Evolutionary conservation across 805 yeast genomes (phyloP).

Genomic region (Starmera amethionina): DNA sequence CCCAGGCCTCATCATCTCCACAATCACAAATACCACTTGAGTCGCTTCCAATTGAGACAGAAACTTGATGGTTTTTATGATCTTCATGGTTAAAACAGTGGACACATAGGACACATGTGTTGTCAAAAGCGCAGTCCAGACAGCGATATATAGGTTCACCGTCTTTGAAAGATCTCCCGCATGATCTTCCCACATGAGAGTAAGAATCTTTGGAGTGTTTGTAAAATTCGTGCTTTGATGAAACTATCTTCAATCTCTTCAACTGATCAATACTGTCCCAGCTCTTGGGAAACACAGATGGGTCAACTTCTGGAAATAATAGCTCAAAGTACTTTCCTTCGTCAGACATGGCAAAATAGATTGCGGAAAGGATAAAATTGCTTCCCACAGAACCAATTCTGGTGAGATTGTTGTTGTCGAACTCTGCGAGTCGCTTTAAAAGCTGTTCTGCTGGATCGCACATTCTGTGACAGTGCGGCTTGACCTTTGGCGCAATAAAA

Average conservation of each 20-base stretch:
- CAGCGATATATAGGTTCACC: constrained; percentile 69
- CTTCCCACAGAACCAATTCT: background rate
- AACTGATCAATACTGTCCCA: constrained; percentile 1
- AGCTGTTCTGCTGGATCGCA: too few species aligned
- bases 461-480: too few species aligned
- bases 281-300: background rate
- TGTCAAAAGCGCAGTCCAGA: constrained; percentile 67
- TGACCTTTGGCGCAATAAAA: too few species aligned
- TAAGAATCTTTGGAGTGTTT: background rate
- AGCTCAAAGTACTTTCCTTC: constrained; percentile 26
- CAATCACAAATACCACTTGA: constrained; percentile 61
- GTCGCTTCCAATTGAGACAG: constrained; percentile 38
- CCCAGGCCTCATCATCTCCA: constrained; percentile 64
- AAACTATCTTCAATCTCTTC: background rate
- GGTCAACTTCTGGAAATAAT: constrained; percentile 23
- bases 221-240: background rate
- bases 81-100: constrained; percentile 63
- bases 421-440: too few species aligned
- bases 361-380: background rate
- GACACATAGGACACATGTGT: constrained; percentile 68
- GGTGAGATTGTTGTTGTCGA: too few species aligned
- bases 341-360: constrained; percentile 25
- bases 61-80: constrained; percentile 58
- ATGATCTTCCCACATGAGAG: constrained; percentile 48
- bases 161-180: constrained; percentile 51